These are phyloP conservation scores for Pythium periplocum DNA, from an alignment of 352 stramenopile species.

Conservation along the genomic window DNA sequence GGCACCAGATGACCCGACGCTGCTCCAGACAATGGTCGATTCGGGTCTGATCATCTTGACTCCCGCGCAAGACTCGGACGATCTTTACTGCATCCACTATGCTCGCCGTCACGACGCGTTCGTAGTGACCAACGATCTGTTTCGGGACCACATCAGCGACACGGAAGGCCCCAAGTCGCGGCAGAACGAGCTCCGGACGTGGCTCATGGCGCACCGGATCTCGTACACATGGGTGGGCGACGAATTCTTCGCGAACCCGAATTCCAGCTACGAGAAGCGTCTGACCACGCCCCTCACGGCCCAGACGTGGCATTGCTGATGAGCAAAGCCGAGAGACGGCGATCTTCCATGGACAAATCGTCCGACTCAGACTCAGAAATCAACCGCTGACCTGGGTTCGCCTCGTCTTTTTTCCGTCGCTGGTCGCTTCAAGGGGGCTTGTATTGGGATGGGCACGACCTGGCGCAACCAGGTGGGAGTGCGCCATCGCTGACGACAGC, in stretches of 20 bases:
- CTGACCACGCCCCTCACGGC: not conserved
- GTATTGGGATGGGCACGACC: not conserved
- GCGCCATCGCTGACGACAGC: conserved; percentile 14
- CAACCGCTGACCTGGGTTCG: too few species aligned
- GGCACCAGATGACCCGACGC: conserved; percentile 62
- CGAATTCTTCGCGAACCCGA: conserved; percentile 86
- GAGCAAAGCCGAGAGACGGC: not conserved
- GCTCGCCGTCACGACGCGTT: conserved; percentile 64
- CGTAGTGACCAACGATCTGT: conserved; percentile 87
- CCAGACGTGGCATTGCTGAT: not conserved
- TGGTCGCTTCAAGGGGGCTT: too few species aligned
- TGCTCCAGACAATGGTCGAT: conserved; percentile 66
- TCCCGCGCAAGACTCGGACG: conserved; percentile 84
- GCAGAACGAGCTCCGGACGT: conserved; percentile 56
- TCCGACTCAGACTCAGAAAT: too few species aligned
- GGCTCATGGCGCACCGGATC: conserved; percentile 70
- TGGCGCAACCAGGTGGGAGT: conserved; percentile 5
- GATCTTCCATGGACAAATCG: not conserved
- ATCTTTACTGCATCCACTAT: conserved; percentile 90
- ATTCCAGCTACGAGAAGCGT: conserved; percentile 46
- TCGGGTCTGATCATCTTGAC: conserved; percentile 74
- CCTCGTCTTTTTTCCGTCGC: too few species aligned
- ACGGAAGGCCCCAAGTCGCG: conserved; percentile 50
- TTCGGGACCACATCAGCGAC: conserved; percentile 77
- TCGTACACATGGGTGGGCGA: conserved; percentile 86